Conservation (phyloP, 1,284 basidiomycete genomes). For the Ganoderma lingzhi region DNA sequence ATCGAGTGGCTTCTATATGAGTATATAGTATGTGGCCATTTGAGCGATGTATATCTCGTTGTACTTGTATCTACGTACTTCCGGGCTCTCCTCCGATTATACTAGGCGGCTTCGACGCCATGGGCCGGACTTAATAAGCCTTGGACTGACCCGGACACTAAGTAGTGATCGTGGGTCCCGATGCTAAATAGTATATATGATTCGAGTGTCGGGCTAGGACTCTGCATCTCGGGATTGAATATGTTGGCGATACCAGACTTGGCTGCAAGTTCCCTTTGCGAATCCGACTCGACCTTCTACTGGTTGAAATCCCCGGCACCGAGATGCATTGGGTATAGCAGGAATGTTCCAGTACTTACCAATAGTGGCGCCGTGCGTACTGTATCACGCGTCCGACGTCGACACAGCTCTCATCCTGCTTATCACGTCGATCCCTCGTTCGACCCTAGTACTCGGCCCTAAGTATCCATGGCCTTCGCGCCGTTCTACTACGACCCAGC, state of each 20-base stretch:
- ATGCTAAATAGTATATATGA: not conserved
- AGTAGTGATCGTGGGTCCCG: not conserved
- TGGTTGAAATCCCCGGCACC: too few species aligned
- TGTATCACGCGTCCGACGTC: not conserved
- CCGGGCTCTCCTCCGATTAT: not conserved
- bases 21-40: not conserved
- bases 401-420: not conserved
- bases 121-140: not conserved
- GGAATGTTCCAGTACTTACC: too few species aligned
- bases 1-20: not conserved
- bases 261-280: not conserved
- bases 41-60: slow-evolving; percentile 8
- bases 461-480: slow-evolving; percentile 26
- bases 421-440: not conserved
- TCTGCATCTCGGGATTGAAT: not conserved
- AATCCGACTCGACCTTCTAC: too few species aligned
- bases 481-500: slow-evolving; percentile 34
- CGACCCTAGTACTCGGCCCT: not conserved
- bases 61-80: slow-evolving; percentile 19
- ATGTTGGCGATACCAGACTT: not conserved
- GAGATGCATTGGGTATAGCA: too few species aligned
- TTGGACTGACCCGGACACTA: not conserved
- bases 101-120: not conserved
- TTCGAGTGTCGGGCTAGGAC: not conserved
- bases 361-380: not conserved